A percentile compares a stretch with the other conserved stretches of the same genome.
phyloP scores from a whole-genome alignment of 2,329 filamentous ascomycete genomes.

The Xylariales sp. region DNA sequence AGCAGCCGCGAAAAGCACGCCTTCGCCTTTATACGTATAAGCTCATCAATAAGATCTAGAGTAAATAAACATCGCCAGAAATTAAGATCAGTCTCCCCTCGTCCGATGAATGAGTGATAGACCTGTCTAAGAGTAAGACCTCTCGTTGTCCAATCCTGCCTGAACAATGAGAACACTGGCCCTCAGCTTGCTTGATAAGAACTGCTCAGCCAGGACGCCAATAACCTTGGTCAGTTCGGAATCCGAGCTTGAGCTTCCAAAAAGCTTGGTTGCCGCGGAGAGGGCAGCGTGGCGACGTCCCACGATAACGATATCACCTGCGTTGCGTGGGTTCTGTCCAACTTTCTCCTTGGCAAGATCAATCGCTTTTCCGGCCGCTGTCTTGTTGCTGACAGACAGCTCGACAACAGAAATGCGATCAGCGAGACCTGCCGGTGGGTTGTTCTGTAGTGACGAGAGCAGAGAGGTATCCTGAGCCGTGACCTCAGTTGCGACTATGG shows the following conservation, averaged over 20 bases:
- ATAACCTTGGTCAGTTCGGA: conserved; percentile 47
- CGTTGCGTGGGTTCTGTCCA: conserved; percentile 57
- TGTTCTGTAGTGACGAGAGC: conserved; percentile 27
- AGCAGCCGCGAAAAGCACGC: no score
- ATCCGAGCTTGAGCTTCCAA: conserved; percentile 17
- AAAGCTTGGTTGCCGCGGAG: conserved; percentile 14
- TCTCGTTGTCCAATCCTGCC: conserved; percentile 33
- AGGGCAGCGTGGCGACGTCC: conserved; percentile 47
- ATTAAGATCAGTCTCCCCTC: no score
- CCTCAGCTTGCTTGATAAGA: conserved; percentile 55
- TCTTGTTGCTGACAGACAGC: conserved; percentile 34
- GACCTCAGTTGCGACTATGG: conserved; percentile 22
- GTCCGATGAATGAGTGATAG: no score
- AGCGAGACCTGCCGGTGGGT: conserved; percentile 25
- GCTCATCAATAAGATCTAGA: no score
- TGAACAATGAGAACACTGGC: conserved; percentile 69
- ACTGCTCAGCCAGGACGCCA: conserved; percentile 54
- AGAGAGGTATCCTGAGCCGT: conserved; percentile 29
- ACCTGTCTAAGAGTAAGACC: no score
- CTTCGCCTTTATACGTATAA: no score
- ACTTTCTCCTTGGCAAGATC: conserved; percentile 55
- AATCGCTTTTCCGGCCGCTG: conserved; percentile 41
- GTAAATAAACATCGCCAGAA: no score
- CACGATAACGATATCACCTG: conserved; percentile 67
- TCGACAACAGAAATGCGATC: conserved; percentile 43